phyloP scores from a whole-genome alignment of 495 filamentous ascomycete species.

The Aspergillus ellipticus region DNA sequence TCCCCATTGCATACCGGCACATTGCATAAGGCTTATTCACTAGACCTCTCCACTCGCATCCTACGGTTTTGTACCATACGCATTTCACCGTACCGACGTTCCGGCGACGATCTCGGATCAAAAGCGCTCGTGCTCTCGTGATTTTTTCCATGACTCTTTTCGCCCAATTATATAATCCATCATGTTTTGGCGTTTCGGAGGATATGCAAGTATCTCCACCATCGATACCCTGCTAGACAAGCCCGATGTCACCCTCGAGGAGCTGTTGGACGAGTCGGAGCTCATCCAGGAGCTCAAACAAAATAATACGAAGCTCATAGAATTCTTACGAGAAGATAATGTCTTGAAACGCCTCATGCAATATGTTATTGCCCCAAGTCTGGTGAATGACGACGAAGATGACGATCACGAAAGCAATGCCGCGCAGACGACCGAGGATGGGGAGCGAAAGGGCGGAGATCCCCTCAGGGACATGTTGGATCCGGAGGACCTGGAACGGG shows the following conservation, averaged over 20 bases:
- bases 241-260: slow-evolving; percentile 88
- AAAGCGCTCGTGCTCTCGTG: slow-evolving; percentile 20
- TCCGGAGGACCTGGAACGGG: slow-evolving; percentile 62
- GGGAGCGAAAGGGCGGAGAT: slow-evolving; percentile 38
- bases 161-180: slow-evolving; percentile 49
- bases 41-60: slow-evolving; percentile 7
- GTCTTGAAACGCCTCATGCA: slow-evolving; percentile 84
- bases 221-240: slow-evolving; percentile 96
- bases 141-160: slow-evolving; percentile 39
- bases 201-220: slow-evolving; percentile 93
- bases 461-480: slow-evolving; percentile 48
- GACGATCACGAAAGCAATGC: slow-evolving; percentile 46
- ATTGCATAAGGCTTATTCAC: slow-evolving; percentile 10
- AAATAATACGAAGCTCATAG: slow-evolving; percentile 96
- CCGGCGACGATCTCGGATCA: slow-evolving; percentile 18
- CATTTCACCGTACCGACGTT: slow-evolving; percentile 27
- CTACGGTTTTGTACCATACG: slow-evolving; percentile 31
- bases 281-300: slow-evolving; percentile 96
- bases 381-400: slow-evolving; percentile 59
- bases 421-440: slow-evolving; percentile 31
- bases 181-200: slow-evolving; percentile 99
- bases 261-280: slow-evolving; percentile 92
- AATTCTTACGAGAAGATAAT: slow-evolving; percentile 84
- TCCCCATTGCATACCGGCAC: slow-evolving; percentile 3
- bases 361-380: slow-evolving; percentile 79